A percentile compares a stretch with the other conserved stretches of the same genome.
These are phyloP conservation scores for Kalmanozyma brasiliensis DNA, from an alignment of 1,284 basidiomycete species.

Conservation along the genomic window DNA sequence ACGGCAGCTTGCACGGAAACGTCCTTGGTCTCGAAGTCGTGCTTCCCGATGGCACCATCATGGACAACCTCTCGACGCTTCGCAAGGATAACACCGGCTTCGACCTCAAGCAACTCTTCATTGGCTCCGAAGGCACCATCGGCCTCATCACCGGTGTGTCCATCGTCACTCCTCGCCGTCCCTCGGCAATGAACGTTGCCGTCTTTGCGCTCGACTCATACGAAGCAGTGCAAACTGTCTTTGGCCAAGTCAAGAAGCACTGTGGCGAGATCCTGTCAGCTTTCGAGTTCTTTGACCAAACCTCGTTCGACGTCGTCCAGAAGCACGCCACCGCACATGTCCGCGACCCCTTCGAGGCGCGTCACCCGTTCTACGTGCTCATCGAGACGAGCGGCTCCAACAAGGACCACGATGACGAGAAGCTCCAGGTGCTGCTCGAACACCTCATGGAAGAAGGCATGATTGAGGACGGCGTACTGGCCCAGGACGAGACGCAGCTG, in stretches of 20 bases:
- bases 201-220: conserved; percentile 73
- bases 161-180: conserved; percentile 90
- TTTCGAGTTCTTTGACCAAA: conserved; percentile 94
- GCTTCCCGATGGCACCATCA: conserved; percentile 89
- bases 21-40: conserved; percentile 98
- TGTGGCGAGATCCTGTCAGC: conserved; percentile 96
- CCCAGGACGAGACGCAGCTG: conserved; percentile 91
- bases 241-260: conserved; percentile 74
- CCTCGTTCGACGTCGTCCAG: conserved; percentile 82
- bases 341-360: conserved; percentile 61
- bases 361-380: conserved; percentile 75
- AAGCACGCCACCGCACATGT: conserved; percentile 72
- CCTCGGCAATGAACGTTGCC: conserved; percentile 72
- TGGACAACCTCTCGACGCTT: conserved; percentile 70
- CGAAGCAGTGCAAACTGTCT: conserved; percentile 72
- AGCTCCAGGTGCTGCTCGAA: conserved; percentile 85
- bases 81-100: conserved; percentile 99
- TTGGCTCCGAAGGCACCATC: conserved; percentile 95
- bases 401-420: conserved; percentile 95
- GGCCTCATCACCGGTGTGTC: conserved; percentile 95
- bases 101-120: conserved; percentile 98
- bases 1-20: conserved; percentile 93
- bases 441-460: conserved; percentile 80
- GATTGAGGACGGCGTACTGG: conserved; percentile 89
- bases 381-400: conserved; percentile 96